Percentiles rank a stretch among this genome's conserved stretches.
Conservation (phyloP, 768 basidiomycete genomes). For the Tricholoma furcatifolium region DNA sequence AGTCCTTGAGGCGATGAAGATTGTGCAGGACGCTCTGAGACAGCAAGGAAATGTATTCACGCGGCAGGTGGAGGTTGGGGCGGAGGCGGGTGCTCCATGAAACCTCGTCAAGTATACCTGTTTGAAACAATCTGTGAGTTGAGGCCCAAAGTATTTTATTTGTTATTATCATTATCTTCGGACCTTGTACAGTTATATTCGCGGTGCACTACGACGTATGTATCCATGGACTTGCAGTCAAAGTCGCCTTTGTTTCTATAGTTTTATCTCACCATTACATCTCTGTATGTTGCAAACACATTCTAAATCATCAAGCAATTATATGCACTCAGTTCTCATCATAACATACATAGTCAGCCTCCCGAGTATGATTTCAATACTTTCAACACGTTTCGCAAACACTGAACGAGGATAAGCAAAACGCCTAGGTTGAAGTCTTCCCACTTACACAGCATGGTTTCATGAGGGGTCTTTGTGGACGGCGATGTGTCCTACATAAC, state of each 20-base stretch:
- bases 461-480: too few species aligned
- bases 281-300: neutral
- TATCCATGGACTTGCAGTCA: neutral
- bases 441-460: too few species aligned
- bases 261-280: neutral
- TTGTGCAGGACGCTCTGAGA: conserved; percentile 39
- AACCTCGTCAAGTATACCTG: neutral
- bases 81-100: neutral
- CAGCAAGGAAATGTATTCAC: conserved; percentile 26
- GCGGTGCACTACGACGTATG: neutral
- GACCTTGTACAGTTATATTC: conserved; percentile 3
- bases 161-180: conserved; percentile 11
- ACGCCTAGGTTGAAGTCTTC: too few species aligned
- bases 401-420: too few species aligned
- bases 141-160: conserved; percentile 8
- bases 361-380: too few species aligned
- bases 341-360: too few species aligned
- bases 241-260: conserved; percentile 5
- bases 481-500: too few species aligned
- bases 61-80: conserved; percentile 1
- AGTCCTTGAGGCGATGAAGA: conserved; percentile 66
- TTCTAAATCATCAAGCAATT: neutral
- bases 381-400: too few species aligned
- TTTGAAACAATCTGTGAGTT: neutral
- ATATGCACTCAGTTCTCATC: too few species aligned